Evolutionary conservation across 2,329 filamentous ascomycete genomes (phyloP).

Genomic region (Emergomyces orientalis): DNA sequence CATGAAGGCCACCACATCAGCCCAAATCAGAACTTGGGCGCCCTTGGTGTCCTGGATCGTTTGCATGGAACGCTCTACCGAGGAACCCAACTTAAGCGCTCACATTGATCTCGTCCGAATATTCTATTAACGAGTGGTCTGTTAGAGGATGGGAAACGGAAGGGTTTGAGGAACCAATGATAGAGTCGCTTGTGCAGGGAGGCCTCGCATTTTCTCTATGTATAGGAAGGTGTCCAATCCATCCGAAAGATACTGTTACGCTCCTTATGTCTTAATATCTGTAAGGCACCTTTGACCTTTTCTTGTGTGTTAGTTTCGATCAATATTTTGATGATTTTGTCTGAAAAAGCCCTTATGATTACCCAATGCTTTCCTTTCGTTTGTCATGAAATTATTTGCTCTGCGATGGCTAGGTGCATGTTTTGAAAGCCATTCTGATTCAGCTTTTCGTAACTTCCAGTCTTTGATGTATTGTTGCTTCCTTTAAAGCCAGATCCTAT

Average conservation of each 20-base stretch:
- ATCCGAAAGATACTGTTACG: too few species aligned
- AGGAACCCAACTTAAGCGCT: background rate
- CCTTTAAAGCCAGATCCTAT: background rate
- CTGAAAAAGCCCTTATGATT: background rate
- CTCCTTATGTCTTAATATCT: background rate
- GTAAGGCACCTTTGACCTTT: background rate
- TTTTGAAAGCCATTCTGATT: background rate
- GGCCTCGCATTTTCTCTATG: background rate
- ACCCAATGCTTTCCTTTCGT: background rate
- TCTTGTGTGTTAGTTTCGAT: background rate
- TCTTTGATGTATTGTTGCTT: background rate
- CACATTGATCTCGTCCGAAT: background rate
- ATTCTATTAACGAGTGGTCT: background rate
- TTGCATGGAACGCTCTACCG: slow-evolving; percentile 10
- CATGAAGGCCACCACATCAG: slow-evolving; percentile 13
- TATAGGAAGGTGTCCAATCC: background rate
- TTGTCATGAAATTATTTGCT: background rate
- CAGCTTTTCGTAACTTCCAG: background rate
- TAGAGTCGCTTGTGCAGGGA: background rate
- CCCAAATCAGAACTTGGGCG: slow-evolving; percentile 11
- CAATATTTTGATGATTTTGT: background rate
- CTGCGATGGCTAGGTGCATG: background rate
- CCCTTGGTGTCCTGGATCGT: slow-evolving; percentile 11
- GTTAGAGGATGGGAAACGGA: background rate
- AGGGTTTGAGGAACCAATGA: background rate